phyloP scores from a whole-genome alignment of 1,139 yeast species.

The Blastobotrys illinoisensis region DNA sequence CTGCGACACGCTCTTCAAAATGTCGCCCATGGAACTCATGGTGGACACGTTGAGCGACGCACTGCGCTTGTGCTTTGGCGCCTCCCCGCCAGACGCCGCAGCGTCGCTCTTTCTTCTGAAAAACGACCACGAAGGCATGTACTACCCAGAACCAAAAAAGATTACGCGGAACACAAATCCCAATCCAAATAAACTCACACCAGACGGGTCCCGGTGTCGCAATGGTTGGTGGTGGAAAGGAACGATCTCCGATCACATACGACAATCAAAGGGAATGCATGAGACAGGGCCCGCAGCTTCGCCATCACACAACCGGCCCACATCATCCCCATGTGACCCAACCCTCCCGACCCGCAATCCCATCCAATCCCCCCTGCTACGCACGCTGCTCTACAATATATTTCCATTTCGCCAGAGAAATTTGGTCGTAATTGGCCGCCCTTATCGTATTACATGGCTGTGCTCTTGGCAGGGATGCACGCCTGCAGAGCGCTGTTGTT shows the following conservation, averaged over 20 bases:
- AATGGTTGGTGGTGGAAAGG: not conserved
- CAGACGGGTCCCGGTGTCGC: not conserved
- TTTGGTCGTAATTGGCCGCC: not conserved
- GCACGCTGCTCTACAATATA: too few species aligned
- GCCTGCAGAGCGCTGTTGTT: too few species aligned
- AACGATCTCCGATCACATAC: not conserved
- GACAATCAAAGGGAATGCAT: not conserved
- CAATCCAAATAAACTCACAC: too few species aligned
- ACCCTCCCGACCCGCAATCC: too few species aligned
- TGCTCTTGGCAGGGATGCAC: not conserved
- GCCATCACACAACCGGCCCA: not conserved
- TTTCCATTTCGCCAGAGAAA: too few species aligned
- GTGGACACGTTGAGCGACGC: conserved; percentile 20
- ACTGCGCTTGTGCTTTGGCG: not conserved
- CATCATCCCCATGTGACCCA: not conserved
- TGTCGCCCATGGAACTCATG: conserved; percentile 23
- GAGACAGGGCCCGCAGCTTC: not conserved
- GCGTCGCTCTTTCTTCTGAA: conserved; percentile 5
- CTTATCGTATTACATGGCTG: not conserved
- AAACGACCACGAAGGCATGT: conserved; percentile 8
- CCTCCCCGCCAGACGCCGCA: not conserved
- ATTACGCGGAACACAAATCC: too few species aligned
- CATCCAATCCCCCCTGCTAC: too few species aligned
- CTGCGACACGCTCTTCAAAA: conserved; percentile 22
- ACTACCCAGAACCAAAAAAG: not conserved